Percentiles rank a stretch among this genome's conserved stretches.
phyloP scores from a whole-genome alignment of 1,284 basidiomycete species.

The Ceratobasidium sp. region DNA sequence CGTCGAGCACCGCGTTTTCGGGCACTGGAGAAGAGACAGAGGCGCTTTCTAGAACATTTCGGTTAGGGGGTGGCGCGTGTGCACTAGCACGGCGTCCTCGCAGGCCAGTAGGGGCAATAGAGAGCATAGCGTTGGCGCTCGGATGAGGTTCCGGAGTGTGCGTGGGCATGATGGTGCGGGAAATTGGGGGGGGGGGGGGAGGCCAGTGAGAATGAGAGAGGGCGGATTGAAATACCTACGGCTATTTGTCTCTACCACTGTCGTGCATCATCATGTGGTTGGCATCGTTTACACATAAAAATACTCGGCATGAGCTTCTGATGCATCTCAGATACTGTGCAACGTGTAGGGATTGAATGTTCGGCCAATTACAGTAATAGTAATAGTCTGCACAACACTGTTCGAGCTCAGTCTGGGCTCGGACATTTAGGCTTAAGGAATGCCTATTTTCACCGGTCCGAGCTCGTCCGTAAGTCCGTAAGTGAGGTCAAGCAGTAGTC shows the following conservation, averaged over 20 bases:
- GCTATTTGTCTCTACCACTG: background rate
- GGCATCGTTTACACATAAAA: background rate
- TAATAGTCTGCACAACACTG: too few relatives aligned
- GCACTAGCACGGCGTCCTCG: slow-evolving; percentile 37
- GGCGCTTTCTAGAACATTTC: background rate
- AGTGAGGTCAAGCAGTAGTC: slow-evolving; percentile 42
- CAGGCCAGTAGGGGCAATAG: slow-evolving; percentile 24
- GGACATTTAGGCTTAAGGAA: background rate
- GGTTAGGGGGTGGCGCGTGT: slow-evolving; percentile 5
- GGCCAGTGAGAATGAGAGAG: background rate
- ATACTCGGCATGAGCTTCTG: background rate
- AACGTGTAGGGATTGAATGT: slow-evolving; percentile 5
- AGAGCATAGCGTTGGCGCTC: slow-evolving; percentile 11
- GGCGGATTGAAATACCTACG: slow-evolving; percentile 1
- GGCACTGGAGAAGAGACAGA: slow-evolving; percentile 24
- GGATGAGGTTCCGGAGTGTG: background rate
- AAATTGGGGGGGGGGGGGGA: background rate
- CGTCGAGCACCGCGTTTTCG: slow-evolving; percentile 22
- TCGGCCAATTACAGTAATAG: background rate
- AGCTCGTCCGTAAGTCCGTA: slow-evolving; percentile 4
- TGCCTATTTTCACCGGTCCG: slow-evolving; percentile 28
- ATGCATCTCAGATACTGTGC: slow-evolving; percentile 12
- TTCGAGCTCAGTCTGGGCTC: background rate
- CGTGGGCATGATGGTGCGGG: background rate
- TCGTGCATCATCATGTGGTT: background rate